A percentile compares a stretch with the other conserved stretches of the same genome.
These are phyloP conservation scores for Plasmodium malariae DNA, from an alignment of 169 alveolate species.

Conservation along the genomic window DNA sequence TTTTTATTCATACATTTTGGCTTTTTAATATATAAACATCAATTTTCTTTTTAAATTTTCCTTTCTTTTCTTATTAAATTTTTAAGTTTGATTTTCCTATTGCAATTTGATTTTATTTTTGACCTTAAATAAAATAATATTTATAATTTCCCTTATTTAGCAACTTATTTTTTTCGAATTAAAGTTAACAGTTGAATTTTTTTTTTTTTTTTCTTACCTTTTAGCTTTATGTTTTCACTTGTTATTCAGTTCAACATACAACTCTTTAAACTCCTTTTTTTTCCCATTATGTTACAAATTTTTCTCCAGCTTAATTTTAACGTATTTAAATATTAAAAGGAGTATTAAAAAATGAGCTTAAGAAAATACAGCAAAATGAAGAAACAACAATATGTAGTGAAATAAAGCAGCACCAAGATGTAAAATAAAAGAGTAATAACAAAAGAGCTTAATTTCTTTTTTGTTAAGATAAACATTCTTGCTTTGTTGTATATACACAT, in stretches of 20 bases:
- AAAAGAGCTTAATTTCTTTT: too few species aligned
- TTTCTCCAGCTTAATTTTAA: not conserved
- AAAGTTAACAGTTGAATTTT: too few species aligned
- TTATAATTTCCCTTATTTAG: not conserved
- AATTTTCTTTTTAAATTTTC: too few species aligned
- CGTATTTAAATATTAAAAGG: not conserved
- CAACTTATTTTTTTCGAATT: not conserved
- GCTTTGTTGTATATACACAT: slow-evolving; percentile 7
- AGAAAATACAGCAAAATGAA: not conserved
- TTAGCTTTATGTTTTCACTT: too few species aligned
- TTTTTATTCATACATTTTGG: not conserved
- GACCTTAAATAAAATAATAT: too few species aligned
- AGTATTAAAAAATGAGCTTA: too few species aligned
- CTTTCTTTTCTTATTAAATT: not conserved
- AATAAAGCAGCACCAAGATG: too few species aligned
- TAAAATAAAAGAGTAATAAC: too few species aligned
- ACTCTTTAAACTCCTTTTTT: too few species aligned
- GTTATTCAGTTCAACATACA: too few species aligned
- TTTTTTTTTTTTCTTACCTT: too few species aligned
- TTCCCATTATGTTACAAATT: not conserved
- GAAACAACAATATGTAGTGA: not conserved
- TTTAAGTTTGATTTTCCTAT: not conserved
- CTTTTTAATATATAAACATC: not conserved
- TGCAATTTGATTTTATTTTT: too few species aligned
- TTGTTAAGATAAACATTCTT: not conserved